Evolutionary conservation across 1,284 basidiomycete species (phyloP).

Genomic region (Psilocybe mexicana): DNA sequence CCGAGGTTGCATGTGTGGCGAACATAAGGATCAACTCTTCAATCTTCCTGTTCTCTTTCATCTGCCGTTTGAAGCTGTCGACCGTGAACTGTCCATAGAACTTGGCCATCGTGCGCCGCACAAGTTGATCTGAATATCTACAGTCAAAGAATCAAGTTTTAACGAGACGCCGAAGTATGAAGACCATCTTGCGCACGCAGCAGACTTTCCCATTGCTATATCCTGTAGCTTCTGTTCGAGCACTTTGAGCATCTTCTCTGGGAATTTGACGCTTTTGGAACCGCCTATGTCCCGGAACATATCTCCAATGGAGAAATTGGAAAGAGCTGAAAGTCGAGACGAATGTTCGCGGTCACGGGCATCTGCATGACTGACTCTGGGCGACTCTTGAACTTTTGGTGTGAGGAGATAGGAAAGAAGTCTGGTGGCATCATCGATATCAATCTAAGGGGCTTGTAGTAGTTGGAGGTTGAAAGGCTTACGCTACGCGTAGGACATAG

Average conservation of each 20-base stretch:
- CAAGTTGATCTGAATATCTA: conserved; percentile 86
- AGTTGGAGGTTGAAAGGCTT: conserved; percentile 32
- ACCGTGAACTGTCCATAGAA: conserved; percentile 91
- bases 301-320: conserved; percentile 81
- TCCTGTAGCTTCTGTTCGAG: conserved; percentile 85
- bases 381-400: conserved; percentile 53
- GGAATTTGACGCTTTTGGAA: conserved; percentile 85
- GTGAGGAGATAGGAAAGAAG: conserved; percentile 69
- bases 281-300: conserved; percentile 79
- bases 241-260: conserved; percentile 88
- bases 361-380: conserved; percentile 34
- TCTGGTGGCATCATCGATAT: conserved; percentile 37
- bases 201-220: conserved; percentile 90
- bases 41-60: conserved; percentile 96
- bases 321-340: conserved; percentile 69
- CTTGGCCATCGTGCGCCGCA: conserved; percentile 84
- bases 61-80: conserved; percentile 80
- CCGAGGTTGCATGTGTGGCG: conserved; percentile 84
- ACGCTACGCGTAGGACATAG: conserved; percentile 79
- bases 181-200: conserved; percentile 59
- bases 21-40: conserved; percentile 97
- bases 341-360: conserved; percentile 58
- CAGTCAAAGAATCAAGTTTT: not conserved
- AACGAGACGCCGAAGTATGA: not conserved
- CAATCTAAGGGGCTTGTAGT: conserved; percentile 9